Percentiles rank a stretch among this genome's conserved stretches.
Conservation (phyloP, 139 green algal species). For the Picochlorum sp. region DNA sequence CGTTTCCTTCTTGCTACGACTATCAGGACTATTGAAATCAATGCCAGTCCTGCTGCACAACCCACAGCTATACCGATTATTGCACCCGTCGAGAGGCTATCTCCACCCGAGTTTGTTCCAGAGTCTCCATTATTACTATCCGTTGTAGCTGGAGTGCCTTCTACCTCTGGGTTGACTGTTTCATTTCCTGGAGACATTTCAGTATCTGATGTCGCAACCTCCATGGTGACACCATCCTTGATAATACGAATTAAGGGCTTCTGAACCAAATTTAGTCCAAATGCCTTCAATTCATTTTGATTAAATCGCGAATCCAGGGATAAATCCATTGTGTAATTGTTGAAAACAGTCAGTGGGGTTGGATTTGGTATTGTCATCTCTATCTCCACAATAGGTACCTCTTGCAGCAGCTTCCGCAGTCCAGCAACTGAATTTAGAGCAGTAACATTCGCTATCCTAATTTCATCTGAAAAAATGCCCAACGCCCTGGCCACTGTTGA, state of each 20-base stretch:
- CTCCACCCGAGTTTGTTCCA: neutral
- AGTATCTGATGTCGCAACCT: constrained; percentile 1
- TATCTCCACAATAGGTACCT: neutral
- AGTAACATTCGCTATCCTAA: neutral
- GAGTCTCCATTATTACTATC: neutral
- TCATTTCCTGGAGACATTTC: neutral
- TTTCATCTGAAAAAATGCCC: neutral
- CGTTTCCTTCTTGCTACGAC: neutral
- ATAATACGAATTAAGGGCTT: neutral
- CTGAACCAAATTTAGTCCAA: neutral
- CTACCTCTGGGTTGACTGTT: neutral
- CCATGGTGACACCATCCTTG: neutral
- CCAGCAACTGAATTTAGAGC: neutral
- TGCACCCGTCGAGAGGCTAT: constrained; percentile 1
- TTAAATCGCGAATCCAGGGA: neutral
- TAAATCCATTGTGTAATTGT: neutral
- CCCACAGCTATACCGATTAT: constrained; percentile 5
- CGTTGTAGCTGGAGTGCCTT: neutral
- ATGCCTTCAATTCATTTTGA: neutral
- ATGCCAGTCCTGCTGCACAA: neutral
- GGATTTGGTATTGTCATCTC: neutral
- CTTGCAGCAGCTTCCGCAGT: neutral
- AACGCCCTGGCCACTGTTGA: neutral
- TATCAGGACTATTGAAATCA: neutral
- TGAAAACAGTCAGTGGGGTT: neutral